Conservation (phyloP, 345 rosid genomes). For the Mercurialis annua region DNA sequence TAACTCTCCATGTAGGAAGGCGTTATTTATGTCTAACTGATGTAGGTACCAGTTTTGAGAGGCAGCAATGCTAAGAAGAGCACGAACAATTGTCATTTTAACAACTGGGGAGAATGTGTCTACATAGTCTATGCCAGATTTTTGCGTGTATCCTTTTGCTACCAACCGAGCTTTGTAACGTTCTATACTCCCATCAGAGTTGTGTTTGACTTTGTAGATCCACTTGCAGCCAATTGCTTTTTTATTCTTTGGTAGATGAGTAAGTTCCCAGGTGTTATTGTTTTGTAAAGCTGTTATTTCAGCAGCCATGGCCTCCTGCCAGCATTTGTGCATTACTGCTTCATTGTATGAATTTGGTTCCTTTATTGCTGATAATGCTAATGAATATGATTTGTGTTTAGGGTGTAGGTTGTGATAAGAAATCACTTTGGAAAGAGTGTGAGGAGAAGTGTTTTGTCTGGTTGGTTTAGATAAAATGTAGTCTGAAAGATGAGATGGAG, state of each 20-base stretch:
- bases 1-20: not conserved
- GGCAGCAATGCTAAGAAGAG: not conserved
- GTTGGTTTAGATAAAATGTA: too few relatives aligned
- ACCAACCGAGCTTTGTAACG: not conserved
- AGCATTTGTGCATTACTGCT: not conserved
- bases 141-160: too few relatives aligned
- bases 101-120: not conserved
- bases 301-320: not conserved
- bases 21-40: not conserved
- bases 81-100: not conserved
- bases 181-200: not conserved
- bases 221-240: not conserved
- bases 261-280: not conserved
- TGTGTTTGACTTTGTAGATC: not conserved
- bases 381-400: not conserved
- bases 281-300: not conserved
- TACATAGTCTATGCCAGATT: too few relatives aligned
- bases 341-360: not conserved
- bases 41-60: not conserved
- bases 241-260: not conserved
- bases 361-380: not conserved
- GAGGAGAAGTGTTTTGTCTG: too few relatives aligned
- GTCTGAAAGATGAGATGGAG: too few relatives aligned
- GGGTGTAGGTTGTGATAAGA: not conserved
- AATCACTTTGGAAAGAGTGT: not conserved